A percentile compares a stretch with the other conserved stretches of the same genome.
phyloP scores from a whole-genome alignment of 139 green algal genomes.

The Chlorella sorokiniana region DNA sequence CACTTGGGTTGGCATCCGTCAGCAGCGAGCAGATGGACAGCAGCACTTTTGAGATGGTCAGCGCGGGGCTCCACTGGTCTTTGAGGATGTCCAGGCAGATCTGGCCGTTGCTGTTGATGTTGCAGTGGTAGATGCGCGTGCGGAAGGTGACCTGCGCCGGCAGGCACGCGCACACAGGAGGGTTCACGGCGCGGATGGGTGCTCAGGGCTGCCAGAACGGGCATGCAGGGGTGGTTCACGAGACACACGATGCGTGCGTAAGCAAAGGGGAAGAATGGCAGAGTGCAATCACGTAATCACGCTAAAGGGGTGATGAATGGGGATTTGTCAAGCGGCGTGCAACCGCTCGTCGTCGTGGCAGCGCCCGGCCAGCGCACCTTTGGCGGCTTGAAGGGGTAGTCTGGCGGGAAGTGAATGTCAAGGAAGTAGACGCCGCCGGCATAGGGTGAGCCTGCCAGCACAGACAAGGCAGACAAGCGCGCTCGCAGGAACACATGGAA shows the following conservation, averaged over 20 bases:
- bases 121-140: slow-evolving; percentile 96
- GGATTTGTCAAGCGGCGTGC: background rate
- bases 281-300: too few species aligned
- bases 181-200: background rate
- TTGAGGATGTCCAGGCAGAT: slow-evolving; percentile 95
- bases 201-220: too few species aligned
- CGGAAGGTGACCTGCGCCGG: slow-evolving; percentile 73
- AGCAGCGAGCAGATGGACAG: slow-evolving; percentile 94
- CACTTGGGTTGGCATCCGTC: slow-evolving; percentile 91
- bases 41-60: slow-evolving; percentile 88
- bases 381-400: slow-evolving; percentile 97
- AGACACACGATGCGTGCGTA: too few species aligned
- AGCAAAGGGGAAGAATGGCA: too few species aligned
- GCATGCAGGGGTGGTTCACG: too few species aligned
- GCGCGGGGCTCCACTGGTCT: slow-evolving; percentile 90
- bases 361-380: slow-evolving; percentile 62
- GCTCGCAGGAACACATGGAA: background rate
- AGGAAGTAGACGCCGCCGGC: slow-evolving; percentile 93
- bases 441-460: slow-evolving; percentile 83
- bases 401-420: slow-evolving; percentile 92
- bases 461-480: background rate
- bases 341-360: background rate
- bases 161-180: background rate
- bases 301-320: too few species aligned
- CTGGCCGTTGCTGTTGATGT: slow-evolving; percentile 86